These are phyloP conservation scores for Ochetophila trinervis DNA, from an alignment of 306 rosid species.

Conservation along the genomic window DNA sequence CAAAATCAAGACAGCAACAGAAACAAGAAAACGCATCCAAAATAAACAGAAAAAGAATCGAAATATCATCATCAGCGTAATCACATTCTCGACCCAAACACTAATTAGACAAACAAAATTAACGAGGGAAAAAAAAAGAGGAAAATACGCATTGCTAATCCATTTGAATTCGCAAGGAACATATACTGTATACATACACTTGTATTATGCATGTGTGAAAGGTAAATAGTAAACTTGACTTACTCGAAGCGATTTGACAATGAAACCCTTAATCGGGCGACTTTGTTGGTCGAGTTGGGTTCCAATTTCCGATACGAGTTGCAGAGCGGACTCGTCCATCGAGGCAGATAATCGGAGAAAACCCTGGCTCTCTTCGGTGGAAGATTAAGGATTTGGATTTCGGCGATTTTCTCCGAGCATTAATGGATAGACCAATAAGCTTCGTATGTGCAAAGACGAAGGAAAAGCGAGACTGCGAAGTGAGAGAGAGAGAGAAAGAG, in stretches of 20 bases:
- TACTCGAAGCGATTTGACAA: conserved; percentile 72
- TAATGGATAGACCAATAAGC: neutral
- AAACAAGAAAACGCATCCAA: too few species aligned
- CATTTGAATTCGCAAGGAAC: neutral
- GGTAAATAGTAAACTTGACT: conserved; percentile 3
- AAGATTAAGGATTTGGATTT: conserved; percentile 2
- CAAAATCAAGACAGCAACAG: too few species aligned
- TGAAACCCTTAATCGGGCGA: conserved; percentile 66
- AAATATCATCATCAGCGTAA: too few species aligned
- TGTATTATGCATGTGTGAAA: neutral
- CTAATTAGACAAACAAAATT: too few species aligned
- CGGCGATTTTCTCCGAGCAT: neutral
- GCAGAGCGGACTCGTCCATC: conserved; percentile 56
- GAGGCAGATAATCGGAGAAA: conserved; percentile 11
- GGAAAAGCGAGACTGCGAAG: too few species aligned
- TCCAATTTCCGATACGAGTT: conserved; percentile 56
- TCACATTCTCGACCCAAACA: too few species aligned
- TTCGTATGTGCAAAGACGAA: neutral
- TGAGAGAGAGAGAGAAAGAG: neutral
- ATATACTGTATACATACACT: neutral
- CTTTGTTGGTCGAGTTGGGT: conserved; percentile 43
- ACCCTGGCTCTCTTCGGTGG: conserved; percentile 6
- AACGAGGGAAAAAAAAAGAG: too few species aligned
- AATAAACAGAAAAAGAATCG: too few species aligned
- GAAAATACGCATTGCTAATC: too few species aligned